These are phyloP conservation scores for Bruguiera sexangula DNA, from an alignment of 345 rosid species.

Conservation along the genomic window DNA sequence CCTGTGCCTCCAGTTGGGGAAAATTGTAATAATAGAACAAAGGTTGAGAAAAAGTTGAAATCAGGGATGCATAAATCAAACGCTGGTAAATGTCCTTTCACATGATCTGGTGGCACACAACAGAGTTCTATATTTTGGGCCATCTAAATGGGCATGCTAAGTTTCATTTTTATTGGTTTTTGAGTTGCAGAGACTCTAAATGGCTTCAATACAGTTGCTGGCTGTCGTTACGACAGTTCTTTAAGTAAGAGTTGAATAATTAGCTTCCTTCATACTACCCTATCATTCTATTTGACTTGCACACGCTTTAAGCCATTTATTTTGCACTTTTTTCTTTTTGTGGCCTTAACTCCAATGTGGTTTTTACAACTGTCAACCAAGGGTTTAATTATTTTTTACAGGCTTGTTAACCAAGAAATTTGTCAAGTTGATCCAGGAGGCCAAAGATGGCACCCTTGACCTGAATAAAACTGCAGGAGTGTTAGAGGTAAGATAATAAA, in stretches of 20 bases:
- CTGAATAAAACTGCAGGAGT: slow-evolving; percentile 60
- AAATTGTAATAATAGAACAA: slow-evolving; percentile 38
- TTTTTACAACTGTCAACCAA: neutral
- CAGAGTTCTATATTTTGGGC: neutral
- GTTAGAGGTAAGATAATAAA: slow-evolving; percentile 50
- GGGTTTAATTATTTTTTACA: slow-evolving; percentile 19
- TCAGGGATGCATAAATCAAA: slow-evolving; percentile 27
- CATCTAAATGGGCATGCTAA: neutral
- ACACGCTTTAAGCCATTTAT: neutral
- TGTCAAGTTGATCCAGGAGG: slow-evolving; percentile 58
- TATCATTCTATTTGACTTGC: slow-evolving; percentile 3
- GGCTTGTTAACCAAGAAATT: slow-evolving; percentile 70
- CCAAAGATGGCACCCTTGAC: slow-evolving; percentile 77
- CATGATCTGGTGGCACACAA: neutral
- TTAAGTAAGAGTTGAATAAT: slow-evolving; percentile 38
- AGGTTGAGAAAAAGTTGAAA: slow-evolving; percentile 34
- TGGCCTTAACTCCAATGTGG: slow-evolving; percentile 4
- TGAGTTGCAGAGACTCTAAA: slow-evolving; percentile 34
- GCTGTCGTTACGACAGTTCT: slow-evolving; percentile 69
- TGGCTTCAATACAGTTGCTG: slow-evolving; percentile 37
- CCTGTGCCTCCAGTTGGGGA: slow-evolving; percentile 25
- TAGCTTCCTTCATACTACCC: neutral
- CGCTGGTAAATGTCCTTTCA: slow-evolving; percentile 35
- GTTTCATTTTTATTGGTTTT: slow-evolving; percentile 12
- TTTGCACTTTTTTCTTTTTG: neutral